Conservation (phyloP, 805 yeast genomes). For the Limtongia smithiae region DNA sequence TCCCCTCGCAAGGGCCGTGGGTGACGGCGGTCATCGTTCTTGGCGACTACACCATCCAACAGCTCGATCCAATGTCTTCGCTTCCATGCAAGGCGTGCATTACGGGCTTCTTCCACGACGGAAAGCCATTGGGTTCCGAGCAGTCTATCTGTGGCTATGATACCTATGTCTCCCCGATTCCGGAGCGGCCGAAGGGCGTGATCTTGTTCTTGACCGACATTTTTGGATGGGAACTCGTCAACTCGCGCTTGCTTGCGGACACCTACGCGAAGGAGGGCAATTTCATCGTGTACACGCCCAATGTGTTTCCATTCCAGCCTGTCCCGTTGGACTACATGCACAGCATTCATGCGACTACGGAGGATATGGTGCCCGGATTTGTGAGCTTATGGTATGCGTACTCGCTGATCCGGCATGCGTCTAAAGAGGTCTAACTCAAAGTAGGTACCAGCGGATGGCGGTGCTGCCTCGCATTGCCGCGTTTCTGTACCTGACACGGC, state of each 20-base stretch:
- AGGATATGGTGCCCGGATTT: not conserved
- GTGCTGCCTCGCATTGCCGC: not conserved
- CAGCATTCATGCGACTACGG: not conserved
- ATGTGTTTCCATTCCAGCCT: conserved; percentile 4
- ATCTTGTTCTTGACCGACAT: conserved; percentile 7
- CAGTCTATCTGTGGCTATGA: not conserved
- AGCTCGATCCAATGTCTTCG: not conserved
- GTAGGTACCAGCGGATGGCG: not conserved
- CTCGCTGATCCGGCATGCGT: not conserved
- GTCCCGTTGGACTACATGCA: not conserved
- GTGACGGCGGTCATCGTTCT: not conserved
- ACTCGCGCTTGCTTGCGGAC: conserved; percentile 17
- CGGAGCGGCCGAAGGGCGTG: conserved; percentile 2
- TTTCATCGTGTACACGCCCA: conserved; percentile 8
- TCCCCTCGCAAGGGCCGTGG: not conserved
- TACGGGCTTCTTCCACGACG: conserved; percentile 8
- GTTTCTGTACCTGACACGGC: conserved; percentile 2
- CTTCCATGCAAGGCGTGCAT: conserved; percentile 11
- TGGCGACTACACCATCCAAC: not conserved
- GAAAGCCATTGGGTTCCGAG: conserved; percentile 14
- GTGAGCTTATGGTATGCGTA: not conserved
- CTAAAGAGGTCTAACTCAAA: not conserved
- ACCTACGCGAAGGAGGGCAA: conserved; percentile 14
- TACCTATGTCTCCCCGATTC: not conserved
- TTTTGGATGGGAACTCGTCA: conserved; percentile 13